These are phyloP conservation scores for Penicillium crustosum DNA, from an alignment of 2,329 filamentous ascomycete species.

Conservation along the genomic window DNA sequence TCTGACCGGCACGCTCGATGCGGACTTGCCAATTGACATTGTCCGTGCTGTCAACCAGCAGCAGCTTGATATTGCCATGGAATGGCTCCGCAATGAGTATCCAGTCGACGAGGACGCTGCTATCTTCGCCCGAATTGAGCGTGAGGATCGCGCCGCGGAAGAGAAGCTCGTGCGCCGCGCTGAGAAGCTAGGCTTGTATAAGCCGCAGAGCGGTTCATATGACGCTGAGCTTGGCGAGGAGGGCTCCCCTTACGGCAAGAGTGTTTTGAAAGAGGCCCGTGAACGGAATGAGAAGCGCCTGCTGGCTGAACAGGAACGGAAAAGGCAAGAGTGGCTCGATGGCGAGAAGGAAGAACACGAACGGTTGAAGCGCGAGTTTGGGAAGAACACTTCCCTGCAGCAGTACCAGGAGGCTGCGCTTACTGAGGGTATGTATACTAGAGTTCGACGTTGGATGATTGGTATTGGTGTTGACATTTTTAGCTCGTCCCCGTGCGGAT, in stretches of 20 bases:
- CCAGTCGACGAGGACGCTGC: constrained; percentile 51
- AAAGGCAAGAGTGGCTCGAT: constrained; percentile 54
- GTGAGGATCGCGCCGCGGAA: constrained; percentile 41
- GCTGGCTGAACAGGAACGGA: constrained; percentile 46
- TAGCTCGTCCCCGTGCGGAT: constrained; percentile 43
- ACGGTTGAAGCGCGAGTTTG: constrained; percentile 31
- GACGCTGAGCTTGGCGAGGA: constrained; percentile 42
- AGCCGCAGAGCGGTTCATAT: constrained; percentile 47
- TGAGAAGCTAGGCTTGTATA: constrained; percentile 43
- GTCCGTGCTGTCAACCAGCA: constrained; percentile 32
- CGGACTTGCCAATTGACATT: constrained; percentile 44
- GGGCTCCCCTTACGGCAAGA: constrained; percentile 45
- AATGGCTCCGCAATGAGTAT: constrained; percentile 45
- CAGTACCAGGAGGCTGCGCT: constrained; percentile 37
- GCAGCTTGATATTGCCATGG: constrained; percentile 38
- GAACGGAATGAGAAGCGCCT: constrained; percentile 43
- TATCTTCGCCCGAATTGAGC: constrained; percentile 47
- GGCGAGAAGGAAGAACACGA: constrained; percentile 49
- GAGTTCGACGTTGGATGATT: neutral
- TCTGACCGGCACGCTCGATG: constrained; percentile 46
- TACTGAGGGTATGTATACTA: constrained; percentile 33
- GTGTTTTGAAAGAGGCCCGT: constrained; percentile 42
- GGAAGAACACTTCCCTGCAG: constrained; percentile 38
- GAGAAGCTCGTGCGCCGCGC: constrained; percentile 38
- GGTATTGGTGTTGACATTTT: constrained; percentile 12